Evolutionary conservation across 2,329 filamentous ascomycete species (phyloP).

Genomic region (Venturia pyrina): DNA sequence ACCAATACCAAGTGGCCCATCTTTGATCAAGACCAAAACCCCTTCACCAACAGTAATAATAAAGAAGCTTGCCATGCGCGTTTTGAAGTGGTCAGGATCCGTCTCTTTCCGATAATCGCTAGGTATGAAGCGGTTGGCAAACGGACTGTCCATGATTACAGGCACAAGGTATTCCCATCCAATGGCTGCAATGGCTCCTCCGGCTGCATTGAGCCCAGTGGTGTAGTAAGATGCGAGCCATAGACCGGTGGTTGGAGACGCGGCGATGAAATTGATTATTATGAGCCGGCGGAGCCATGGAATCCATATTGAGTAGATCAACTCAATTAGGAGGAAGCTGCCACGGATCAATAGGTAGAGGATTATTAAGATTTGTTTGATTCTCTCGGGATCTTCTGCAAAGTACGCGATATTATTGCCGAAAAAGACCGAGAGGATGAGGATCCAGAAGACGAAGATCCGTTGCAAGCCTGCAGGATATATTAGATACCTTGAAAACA

Average conservation of each 20-base stretch:
- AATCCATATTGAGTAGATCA: constrained; percentile 10
- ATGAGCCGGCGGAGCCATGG: constrained; percentile 9
- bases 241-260: not conserved
- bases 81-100: constrained; percentile 1
- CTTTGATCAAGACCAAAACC: constrained; percentile 14
- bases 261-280: not conserved
- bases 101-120: constrained; percentile 4
- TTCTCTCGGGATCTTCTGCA: not conserved
- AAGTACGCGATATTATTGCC: constrained; percentile 16
- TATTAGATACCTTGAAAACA: no score
- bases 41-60: constrained; percentile 17
- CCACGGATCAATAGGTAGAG: constrained; percentile 13
- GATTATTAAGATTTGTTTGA: constrained; percentile 8
- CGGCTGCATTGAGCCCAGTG: not conserved
- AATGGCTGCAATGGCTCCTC: constrained; percentile 5
- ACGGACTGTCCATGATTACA: not conserved
- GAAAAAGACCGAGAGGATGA: constrained; percentile 14
- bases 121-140: not conserved
- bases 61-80: constrained; percentile 13
- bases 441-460: constrained; percentile 8
- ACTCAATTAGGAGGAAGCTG: constrained; percentile 3
- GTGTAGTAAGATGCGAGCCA: not conserved
- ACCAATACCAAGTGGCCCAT: constrained; percentile 12
- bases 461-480: no score
- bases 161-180: constrained; percentile 3